Conservation (phyloP, 164 flowering plant genomes). For the Berberis thunbergii region DNA sequence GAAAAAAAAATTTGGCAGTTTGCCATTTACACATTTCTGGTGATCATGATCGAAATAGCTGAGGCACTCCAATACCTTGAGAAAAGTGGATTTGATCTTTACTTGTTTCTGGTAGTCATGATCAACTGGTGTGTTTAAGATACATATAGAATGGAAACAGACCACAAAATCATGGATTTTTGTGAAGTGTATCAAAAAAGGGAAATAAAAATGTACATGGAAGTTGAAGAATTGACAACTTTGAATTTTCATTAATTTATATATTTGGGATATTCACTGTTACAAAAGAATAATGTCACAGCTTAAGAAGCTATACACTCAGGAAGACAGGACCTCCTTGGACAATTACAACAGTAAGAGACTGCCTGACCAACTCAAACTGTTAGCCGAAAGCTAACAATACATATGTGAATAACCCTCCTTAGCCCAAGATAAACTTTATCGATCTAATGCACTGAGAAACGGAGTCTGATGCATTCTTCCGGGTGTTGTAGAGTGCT, state of each 20-base stretch:
- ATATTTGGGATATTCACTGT: slow-evolving; percentile 2
- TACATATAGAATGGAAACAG: too few species aligned
- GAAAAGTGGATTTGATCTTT: too few species aligned
- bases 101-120: too few species aligned
- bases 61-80: too few species aligned
- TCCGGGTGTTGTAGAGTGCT: slow-evolving; percentile 17
- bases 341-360: neutral
- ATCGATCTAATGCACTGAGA: slow-evolving; percentile 50
- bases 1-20: too few species aligned
- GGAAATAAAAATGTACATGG: too few species aligned
- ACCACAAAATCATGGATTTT: too few species aligned
- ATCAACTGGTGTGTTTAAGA: too few species aligned
- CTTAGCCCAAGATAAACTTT: neutral
- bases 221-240: neutral
- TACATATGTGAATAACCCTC: neutral
- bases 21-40: too few species aligned
- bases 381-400: slow-evolving; percentile 20
- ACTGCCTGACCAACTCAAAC: slow-evolving; percentile 2
- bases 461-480: slow-evolving; percentile 28
- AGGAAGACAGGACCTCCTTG: neutral
- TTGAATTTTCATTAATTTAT: slow-evolving; percentile 5
- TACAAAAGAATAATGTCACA: neutral
- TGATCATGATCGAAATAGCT: too few species aligned
- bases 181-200: too few species aligned
- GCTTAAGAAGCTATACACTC: neutral